phyloP scores from a whole-genome alignment of 257 asterid genomes.

The Forsythia suspensa region DNA sequence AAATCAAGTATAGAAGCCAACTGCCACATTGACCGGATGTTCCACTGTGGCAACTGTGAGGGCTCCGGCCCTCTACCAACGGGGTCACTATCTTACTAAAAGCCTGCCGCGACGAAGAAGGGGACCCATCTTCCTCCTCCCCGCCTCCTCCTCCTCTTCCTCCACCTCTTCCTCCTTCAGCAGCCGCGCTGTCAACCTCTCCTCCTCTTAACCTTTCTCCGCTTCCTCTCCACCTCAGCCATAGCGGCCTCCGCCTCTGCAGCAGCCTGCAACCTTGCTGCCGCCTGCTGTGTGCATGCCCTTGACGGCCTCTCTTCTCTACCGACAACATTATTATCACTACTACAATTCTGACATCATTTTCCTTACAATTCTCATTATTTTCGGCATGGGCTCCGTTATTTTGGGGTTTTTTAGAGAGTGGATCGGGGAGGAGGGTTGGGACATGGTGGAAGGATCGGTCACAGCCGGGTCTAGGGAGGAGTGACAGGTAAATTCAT shows the following conservation, averaged over 20 bases:
- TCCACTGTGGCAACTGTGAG: conserved; percentile 88
- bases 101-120: conserved; percentile 44
- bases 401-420: conserved; percentile 21
- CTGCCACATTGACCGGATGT: conserved; percentile 93
- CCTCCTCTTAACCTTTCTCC: conserved; percentile 55
- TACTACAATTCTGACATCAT: conserved; percentile 25
- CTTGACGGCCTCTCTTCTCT: conserved; percentile 90
- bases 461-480: conserved; percentile 29
- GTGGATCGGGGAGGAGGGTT: conserved; percentile 66
- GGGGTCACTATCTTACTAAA: conserved; percentile 63
- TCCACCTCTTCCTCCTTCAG: conserved; percentile 70
- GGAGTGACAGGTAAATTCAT: conserved; percentile 41
- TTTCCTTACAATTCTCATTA: conserved; percentile 24
- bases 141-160: conserved; percentile 30
- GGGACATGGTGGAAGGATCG: conserved; percentile 51
- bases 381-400: conserved; percentile 27
- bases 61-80: conserved; percentile 78
- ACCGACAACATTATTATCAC: conserved; percentile 35
- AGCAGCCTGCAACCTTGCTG: conserved; percentile 79
- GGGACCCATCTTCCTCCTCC: conserved; percentile 34
- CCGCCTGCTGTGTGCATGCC: conserved; percentile 94
- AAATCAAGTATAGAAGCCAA: conserved; percentile 90
- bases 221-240: conserved; percentile 59
- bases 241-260: conserved; percentile 78
- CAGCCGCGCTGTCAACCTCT: conserved; percentile 48